Conservation (phyloP, 108 stramenopile genomes). For the Pseudonitzschia delicatissima region DNA sequence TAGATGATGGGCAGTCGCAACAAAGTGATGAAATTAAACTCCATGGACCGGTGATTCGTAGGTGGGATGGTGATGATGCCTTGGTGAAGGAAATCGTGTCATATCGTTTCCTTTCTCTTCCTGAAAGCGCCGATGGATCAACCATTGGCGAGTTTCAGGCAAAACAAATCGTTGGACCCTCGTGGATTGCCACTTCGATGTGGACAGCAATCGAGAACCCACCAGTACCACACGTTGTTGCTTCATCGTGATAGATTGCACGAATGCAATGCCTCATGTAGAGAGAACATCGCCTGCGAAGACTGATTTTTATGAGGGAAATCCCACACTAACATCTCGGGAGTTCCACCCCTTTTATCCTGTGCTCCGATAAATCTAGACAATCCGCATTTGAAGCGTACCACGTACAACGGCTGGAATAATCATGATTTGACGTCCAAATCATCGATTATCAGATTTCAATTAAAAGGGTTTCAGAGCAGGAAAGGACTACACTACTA, state of each 20-base stretch:
- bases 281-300: no score
- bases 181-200: slow-evolving; percentile 18
- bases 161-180: slow-evolving; percentile 18
- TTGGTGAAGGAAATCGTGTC: slow-evolving; percentile 13
- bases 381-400: no score
- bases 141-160: slow-evolving; percentile 13
- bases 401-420: not conserved
- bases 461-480: not conserved
- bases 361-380: no score
- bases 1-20: not conserved
- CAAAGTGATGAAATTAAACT: not conserved
- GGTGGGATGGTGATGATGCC: slow-evolving; percentile 14
- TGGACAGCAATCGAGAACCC: slow-evolving; percentile 15
- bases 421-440: not conserved
- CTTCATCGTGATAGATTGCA: no score
- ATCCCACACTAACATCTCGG: no score
- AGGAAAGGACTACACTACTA: not conserved
- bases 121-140: slow-evolving; percentile 1
- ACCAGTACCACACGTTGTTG: not conserved
- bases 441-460: not conserved
- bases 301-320: no score
- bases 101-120: slow-evolving; percentile 6
- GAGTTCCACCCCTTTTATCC: no score
- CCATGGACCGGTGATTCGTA: not conserved
- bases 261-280: no score